These are phyloP conservation scores for Euphorbia schlechtendalii DNA, from an alignment of 441 rosid genomes.

Conservation along the genomic window DNA sequence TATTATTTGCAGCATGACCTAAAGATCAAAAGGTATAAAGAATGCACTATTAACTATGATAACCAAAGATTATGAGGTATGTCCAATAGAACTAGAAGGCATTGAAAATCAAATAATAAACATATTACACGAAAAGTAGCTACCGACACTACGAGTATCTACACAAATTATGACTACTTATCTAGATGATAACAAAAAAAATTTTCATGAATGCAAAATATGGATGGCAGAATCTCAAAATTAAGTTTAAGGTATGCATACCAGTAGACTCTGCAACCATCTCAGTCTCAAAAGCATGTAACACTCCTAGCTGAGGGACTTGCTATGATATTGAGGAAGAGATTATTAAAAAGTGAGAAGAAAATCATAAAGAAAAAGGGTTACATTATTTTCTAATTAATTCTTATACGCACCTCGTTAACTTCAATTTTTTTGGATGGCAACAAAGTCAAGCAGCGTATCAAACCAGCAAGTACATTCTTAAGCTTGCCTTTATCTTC, in stretches of 20 bases:
- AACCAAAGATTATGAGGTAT: conserved; percentile 1
- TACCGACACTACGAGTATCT: background rate
- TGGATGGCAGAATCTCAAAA: conserved; percentile 4
- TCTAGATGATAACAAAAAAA: background rate
- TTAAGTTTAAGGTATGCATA: conserved; percentile 23
- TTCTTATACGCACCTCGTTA: conserved; percentile 37
- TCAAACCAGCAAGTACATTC: conserved; percentile 61
- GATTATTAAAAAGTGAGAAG: conserved; percentile 6
- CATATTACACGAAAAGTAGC: conserved; percentile 6
- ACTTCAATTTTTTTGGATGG: conserved; percentile 37
- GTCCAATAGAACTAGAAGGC: background rate
- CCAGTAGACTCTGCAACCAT: conserved; percentile 41
- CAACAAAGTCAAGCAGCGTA: conserved; percentile 64
- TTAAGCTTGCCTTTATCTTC: conserved; percentile 75
- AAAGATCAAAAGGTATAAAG: conserved; percentile 38
- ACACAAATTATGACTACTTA: background rate
- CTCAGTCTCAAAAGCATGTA: conserved; percentile 56
- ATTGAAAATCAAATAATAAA: background rate
- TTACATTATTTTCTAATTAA: conserved; percentile 8
- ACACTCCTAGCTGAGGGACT: conserved; percentile 24
- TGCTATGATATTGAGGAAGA: conserved; percentile 28
- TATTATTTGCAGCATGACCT: background rate
- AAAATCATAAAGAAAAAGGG: conserved; percentile 10
- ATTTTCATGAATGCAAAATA: background rate
- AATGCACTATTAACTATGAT: background rate